Evolutionary conservation across 495 filamentous ascomycete genomes (phyloP).

Genomic region (Echria macrotheca): DNA sequence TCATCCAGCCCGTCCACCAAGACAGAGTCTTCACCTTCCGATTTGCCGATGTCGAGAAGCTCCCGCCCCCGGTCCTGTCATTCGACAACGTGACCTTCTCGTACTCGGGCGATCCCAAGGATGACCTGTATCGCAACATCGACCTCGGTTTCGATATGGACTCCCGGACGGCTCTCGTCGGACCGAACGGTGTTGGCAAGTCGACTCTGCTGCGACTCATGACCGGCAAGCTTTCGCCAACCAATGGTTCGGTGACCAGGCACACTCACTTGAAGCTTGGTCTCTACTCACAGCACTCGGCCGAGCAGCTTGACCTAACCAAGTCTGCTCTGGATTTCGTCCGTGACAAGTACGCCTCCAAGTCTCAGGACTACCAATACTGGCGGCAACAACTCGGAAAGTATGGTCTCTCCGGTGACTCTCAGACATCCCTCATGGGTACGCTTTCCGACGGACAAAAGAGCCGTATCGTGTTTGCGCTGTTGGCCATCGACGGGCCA

Average conservation of each 20-base stretch:
- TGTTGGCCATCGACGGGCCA: constrained; percentile 90
- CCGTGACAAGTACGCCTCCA: constrained; percentile 83
- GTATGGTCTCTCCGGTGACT: constrained; percentile 85
- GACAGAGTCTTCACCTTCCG: constrained; percentile 97
- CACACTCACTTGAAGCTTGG: constrained; percentile 98
- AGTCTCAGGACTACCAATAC: constrained; percentile 97
- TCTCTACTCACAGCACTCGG: constrained; percentile 95
- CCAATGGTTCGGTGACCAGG: constrained; percentile 70
- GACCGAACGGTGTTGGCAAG: constrained; percentile 99
- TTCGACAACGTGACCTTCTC: constrained; percentile 98
- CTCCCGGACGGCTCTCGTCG: constrained; percentile 91
- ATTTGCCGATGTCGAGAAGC: constrained; percentile 97
- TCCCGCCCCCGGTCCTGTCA: constrained; percentile 90
- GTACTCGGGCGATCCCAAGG: constrained; percentile 81
- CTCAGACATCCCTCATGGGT: constrained; percentile 95
- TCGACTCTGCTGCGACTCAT: constrained; percentile 97
- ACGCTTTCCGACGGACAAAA: constrained; percentile 97
- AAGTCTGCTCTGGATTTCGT: constrained; percentile 98
- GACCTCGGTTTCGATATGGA: constrained; percentile 99
- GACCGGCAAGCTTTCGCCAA: constrained; percentile 92
- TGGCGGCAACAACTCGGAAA: constrained; percentile 96
- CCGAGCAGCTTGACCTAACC: constrained; percentile 95
- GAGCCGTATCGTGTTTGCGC: constrained; percentile 93
- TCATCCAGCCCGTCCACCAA: constrained; percentile 81
- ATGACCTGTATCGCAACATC: constrained; percentile 92